phyloP scores from a whole-genome alignment of 2,329 filamentous ascomycete species.

The Fusarium paranaense region DNA sequence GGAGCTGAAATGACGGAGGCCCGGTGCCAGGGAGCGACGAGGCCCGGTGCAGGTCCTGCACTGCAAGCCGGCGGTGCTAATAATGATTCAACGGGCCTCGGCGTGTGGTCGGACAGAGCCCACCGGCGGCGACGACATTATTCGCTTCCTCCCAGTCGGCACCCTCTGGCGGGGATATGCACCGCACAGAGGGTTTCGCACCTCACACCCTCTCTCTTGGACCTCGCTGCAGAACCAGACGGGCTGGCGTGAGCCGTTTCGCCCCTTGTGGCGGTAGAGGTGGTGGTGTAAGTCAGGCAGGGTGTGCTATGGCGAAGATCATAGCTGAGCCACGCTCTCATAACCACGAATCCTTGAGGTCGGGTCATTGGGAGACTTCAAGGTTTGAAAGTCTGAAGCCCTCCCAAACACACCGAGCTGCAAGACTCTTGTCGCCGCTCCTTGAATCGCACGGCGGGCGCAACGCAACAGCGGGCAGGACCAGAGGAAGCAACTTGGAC shows the following conservation, averaged over 20 bases:
- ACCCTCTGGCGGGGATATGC: slow-evolving; percentile 7
- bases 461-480: neutral
- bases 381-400: slow-evolving; percentile 35
- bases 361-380: slow-evolving; percentile 9
- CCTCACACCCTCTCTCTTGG: slow-evolving; percentile 36
- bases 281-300: slow-evolving; percentile 36
- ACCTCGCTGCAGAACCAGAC: slow-evolving; percentile 30
- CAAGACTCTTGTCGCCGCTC: neutral
- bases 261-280: slow-evolving; percentile 32
- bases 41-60: slow-evolving; percentile 4
- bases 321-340: slow-evolving; percentile 39
- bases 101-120: slow-evolving; percentile 16
- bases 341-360: slow-evolving; percentile 27
- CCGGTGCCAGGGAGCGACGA: slow-evolving; percentile 11
- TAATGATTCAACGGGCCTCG: slow-evolving; percentile 26
- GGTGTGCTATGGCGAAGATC: slow-evolving; percentile 31
- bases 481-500: neutral
- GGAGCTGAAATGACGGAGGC: slow-evolving; percentile 39
- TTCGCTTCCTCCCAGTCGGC: slow-evolving; percentile 20
- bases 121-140: slow-evolving; percentile 24
- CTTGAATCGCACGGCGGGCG: slow-evolving; percentile 9
- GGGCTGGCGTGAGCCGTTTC: slow-evolving; percentile 36
- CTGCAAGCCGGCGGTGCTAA: slow-evolving; percentile 4
- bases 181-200: slow-evolving; percentile 2
- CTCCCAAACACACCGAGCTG: slow-evolving; percentile 14